Evolutionary conservation across 768 basidiomycete genomes (phyloP).

Genomic region (Pulveroboletus frians): DNA sequence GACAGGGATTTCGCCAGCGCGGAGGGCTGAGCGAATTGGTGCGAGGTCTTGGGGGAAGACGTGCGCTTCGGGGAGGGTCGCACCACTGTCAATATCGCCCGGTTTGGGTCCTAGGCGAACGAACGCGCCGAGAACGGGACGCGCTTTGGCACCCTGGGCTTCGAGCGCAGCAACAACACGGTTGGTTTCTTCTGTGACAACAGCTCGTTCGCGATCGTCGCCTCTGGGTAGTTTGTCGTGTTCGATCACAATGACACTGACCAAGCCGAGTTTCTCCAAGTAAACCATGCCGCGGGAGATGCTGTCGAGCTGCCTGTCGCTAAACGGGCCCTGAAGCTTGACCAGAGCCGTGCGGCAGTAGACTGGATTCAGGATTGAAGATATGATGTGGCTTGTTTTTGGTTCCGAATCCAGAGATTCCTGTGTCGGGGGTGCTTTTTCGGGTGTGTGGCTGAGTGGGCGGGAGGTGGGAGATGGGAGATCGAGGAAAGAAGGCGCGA

Average conservation of each 20-base stretch:
- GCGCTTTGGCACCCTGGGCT: conserved; percentile 76
- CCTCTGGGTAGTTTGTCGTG: conserved; percentile 71
- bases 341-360: conserved; percentile 87
- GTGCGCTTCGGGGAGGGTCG: conserved; percentile 65
- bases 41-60: conserved; percentile 75
- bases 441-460: conserved; percentile 3
- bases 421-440: conserved; percentile 8
- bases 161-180: conserved; percentile 79
- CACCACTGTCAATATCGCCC: conserved; percentile 34
- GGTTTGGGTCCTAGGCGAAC: conserved; percentile 81
- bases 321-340: conserved; percentile 95
- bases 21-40: conserved; percentile 82
- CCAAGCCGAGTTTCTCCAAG: conserved; percentile 91
- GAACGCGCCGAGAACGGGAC: conserved; percentile 84
- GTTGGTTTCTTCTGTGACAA: conserved; percentile 76
- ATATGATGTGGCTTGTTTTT: conserved; percentile 49
- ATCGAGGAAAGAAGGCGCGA: conserved; percentile 21
- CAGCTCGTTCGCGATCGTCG: conserved; percentile 61
- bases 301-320: conserved; percentile 87
- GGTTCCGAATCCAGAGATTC: conserved; percentile 32
- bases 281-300: conserved; percentile 92
- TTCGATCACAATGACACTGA: conserved; percentile 93
- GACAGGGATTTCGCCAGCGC: conserved; percentile 94
- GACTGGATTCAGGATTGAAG: conserved; percentile 81
- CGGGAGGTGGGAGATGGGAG: conserved; percentile 21